Conservation (phyloP, 106 monocot genomes). For the Triglochin maritima region DNA sequence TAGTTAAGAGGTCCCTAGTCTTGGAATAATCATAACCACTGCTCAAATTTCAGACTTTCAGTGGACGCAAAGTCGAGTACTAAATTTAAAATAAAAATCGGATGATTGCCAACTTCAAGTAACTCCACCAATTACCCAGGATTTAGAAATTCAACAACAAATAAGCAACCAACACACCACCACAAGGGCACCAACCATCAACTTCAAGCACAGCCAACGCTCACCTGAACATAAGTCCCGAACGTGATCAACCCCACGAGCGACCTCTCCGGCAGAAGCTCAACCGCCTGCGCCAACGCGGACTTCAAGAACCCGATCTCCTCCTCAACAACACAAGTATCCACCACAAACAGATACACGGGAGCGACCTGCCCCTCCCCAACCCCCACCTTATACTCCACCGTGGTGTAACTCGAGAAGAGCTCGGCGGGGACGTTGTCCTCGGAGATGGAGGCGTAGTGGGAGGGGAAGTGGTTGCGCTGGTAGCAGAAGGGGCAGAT, state of each 20-base stretch:
- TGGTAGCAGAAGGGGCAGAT: conserved; percentile 92
- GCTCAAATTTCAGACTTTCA: no score
- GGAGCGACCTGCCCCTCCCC: conserved; percentile 18
- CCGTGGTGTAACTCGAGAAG: conserved; percentile 68
- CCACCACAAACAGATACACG: conserved; percentile 88
- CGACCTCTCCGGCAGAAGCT: conserved; percentile 73
- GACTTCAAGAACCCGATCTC: conserved; percentile 73
- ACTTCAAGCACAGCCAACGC: not conserved
- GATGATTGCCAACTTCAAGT: no score
- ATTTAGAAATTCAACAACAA: no score
- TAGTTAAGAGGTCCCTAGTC: no score
- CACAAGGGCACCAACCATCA: not conserved
- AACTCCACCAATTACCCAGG: no score
- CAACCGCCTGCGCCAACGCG: conserved; percentile 72
- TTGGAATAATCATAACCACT: no score
- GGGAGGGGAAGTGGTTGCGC: conserved; percentile 80
- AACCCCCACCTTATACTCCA: conserved; percentile 53
- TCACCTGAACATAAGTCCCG: conserved; percentile 84
- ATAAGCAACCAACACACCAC: no score
- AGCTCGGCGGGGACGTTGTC: conserved; percentile 78
- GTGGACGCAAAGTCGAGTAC: no score
- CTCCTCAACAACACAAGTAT: conserved; percentile 92
- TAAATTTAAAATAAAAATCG: no score
- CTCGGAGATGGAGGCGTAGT: conserved; percentile 61
- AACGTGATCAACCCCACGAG: conserved; percentile 93